A percentile compares a stretch with the other conserved stretches of the same genome.
Conservation (phyloP, 1,284 basidiomycete species). For the Coniophora puteana region DNA sequence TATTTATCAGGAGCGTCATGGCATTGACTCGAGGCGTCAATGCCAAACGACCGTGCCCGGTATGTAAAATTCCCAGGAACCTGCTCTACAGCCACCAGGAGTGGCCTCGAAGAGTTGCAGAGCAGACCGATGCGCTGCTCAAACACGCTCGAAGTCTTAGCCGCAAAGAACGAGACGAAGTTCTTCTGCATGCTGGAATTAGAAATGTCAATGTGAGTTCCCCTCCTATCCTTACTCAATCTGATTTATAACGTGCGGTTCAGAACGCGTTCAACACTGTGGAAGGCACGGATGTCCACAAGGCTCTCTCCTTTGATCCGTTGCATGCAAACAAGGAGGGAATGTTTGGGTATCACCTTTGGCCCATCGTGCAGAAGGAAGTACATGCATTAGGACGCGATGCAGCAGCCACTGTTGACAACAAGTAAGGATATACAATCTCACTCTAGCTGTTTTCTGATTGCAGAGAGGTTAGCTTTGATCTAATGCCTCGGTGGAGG, state of each 20-base stretch:
- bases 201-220: not conserved
- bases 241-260: not conserved
- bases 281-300: not conserved
- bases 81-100: not conserved
- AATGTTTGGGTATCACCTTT: not conserved
- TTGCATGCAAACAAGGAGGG: not conserved
- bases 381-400: slow-evolving; percentile 7
- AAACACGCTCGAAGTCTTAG: not conserved
- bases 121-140: not conserved
- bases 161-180: not conserved
- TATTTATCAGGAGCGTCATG: not conserved
- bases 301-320: not conserved
- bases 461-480: not conserved
- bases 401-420: slow-evolving; percentile 13
- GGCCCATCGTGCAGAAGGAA: not conserved
- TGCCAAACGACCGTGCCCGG: not conserved
- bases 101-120: not conserved
- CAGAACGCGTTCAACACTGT: slow-evolving; percentile 8
- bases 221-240: not conserved
- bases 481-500: not conserved
- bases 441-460: too few species aligned
- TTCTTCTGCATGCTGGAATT: not conserved
- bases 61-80: slow-evolving; percentile 1
- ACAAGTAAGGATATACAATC: slow-evolving; percentile 8
- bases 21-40: not conserved